Evolutionary conservation across 2,329 filamentous ascomycete genomes (phyloP).

Genomic region (Mycosphaerella arachidis): DNA sequence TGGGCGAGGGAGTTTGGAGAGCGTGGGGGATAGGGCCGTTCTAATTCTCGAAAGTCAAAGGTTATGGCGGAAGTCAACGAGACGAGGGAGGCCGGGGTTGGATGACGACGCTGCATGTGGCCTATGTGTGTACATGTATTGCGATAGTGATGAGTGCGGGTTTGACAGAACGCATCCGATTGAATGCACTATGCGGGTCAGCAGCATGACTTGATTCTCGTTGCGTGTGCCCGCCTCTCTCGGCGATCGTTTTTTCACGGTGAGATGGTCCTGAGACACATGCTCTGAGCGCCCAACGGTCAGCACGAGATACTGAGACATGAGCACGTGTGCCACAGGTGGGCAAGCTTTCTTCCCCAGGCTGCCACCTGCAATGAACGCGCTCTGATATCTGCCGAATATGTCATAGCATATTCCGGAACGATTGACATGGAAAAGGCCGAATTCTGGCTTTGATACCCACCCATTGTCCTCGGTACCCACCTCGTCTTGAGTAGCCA

Average conservation of each 20-base stretch:
- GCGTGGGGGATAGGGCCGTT: constrained; percentile 60
- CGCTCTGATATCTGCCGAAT: no score
- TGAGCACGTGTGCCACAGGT: neutral
- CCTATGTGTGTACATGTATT: neutral
- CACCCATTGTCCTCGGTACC: no score
- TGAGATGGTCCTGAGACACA: neutral
- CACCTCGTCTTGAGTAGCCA: no score
- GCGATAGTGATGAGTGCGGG: neutral
- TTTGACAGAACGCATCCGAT: neutral
- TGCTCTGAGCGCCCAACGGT: neutral
- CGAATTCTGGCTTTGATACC: no score
- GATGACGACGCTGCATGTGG: neutral
- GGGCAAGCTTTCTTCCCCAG: no score
- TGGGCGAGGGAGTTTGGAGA: constrained; percentile 95
- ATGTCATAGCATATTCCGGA: no score
- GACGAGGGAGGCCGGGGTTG: neutral
- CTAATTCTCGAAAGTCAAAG: neutral
- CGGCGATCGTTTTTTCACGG: neutral
- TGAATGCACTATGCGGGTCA: neutral
- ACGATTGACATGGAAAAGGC: no score
- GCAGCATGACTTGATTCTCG: neutral
- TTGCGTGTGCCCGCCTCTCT: neutral
- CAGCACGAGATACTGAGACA: neutral
- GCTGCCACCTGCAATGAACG: no score
- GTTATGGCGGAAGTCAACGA: neutral